These are phyloP conservation scores for Ophiocordyceps unilateralis DNA, from an alignment of 2,329 filamentous ascomycete species.

Conservation along the genomic window DNA sequence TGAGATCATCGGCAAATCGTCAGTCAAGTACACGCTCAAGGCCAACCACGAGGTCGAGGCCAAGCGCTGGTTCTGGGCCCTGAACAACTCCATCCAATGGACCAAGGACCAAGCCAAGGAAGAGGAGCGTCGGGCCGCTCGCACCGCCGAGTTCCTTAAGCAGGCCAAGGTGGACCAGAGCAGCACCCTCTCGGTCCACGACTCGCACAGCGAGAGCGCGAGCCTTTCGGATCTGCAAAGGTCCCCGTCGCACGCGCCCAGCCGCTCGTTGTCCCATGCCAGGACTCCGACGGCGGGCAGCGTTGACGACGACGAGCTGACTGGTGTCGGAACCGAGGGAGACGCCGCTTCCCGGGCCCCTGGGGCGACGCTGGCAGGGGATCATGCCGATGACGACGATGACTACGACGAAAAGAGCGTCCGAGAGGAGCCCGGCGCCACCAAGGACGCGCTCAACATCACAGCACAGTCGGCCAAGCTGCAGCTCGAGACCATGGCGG, in stretches of 20 bases:
- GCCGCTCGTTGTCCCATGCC: slow-evolving; percentile 10
- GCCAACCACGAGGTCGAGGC: slow-evolving; percentile 97
- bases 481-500: slow-evolving; percentile 77
- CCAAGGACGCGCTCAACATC: slow-evolving; percentile 90
- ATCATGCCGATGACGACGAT: slow-evolving; percentile 50
- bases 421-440: slow-evolving; percentile 53
- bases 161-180: slow-evolving; percentile 66
- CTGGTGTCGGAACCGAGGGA: slow-evolving; percentile 28
- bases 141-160: slow-evolving; percentile 56
- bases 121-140: slow-evolving; percentile 60
- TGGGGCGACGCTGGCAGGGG: slow-evolving; percentile 19
- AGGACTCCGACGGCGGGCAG: slow-evolving; percentile 20
- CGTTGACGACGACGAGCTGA: slow-evolving; percentile 30
- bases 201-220: slow-evolving; percentile 32
- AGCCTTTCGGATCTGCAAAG: slow-evolving; percentile 28
- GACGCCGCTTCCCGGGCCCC: slow-evolving; percentile 18
- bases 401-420: slow-evolving; percentile 60
- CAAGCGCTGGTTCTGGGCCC: slow-evolving; percentile 96
- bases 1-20: slow-evolving; percentile 94
- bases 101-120: slow-evolving; percentile 92
- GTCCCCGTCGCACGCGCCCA: slow-evolving; percentile 26
- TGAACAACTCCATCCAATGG: slow-evolving; percentile 98
- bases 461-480: slow-evolving; percentile 88
- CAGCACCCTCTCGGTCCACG: slow-evolving; percentile 26
- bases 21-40: slow-evolving; percentile 94